phyloP scores from a whole-genome alignment of 2,329 filamentous ascomycete genomes.

The Rhexocercosporidium sp. region DNA sequence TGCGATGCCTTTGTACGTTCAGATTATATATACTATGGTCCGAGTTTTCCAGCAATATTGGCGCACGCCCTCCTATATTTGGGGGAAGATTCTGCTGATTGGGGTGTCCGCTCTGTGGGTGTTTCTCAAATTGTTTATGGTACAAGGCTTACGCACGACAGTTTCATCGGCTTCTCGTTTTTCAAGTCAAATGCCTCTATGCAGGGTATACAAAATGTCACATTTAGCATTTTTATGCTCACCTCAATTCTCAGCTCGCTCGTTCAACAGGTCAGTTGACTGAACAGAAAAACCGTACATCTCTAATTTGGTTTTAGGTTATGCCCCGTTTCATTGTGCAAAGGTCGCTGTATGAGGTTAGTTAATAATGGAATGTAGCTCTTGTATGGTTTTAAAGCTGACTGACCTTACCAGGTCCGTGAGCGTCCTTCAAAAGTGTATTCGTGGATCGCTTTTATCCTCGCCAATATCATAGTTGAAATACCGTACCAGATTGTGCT shows the following conservation, averaged over 20 bases:
- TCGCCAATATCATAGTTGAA: constrained; percentile 71
- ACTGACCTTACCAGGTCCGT: constrained; percentile 64
- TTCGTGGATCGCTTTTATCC: constrained; percentile 44
- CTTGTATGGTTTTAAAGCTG: too few relatives aligned
- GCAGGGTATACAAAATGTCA: constrained; percentile 71
- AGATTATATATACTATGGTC: constrained; percentile 67
- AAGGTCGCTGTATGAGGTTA: constrained; percentile 43
- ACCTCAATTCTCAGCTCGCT: constrained; percentile 71
- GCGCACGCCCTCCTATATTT: constrained; percentile 77
- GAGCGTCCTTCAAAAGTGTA: constrained; percentile 42
- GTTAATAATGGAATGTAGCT: too few relatives aligned
- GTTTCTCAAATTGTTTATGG: too few relatives aligned
- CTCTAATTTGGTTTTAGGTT: constrained; percentile 44
- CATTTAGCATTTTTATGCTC: constrained; percentile 76
- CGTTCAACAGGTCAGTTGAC: constrained; percentile 53
- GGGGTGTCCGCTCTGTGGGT: constrained; percentile 39
- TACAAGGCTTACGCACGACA: too few relatives aligned
- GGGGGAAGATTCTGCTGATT: constrained; percentile 63
- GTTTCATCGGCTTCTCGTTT: constrained; percentile 72
- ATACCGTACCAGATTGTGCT: constrained; percentile 83
- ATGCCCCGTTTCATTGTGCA: constrained; percentile 75
- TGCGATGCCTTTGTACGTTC: constrained; percentile 72
- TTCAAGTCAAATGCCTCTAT: constrained; percentile 63
- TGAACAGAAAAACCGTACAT: too few relatives aligned
- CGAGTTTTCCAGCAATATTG: constrained; percentile 81